Evolutionary conservation across 305 asterid genomes (phyloP), one percentile per base, ranked within the genome.

Genomic region (Galium porrigens): DNA sequence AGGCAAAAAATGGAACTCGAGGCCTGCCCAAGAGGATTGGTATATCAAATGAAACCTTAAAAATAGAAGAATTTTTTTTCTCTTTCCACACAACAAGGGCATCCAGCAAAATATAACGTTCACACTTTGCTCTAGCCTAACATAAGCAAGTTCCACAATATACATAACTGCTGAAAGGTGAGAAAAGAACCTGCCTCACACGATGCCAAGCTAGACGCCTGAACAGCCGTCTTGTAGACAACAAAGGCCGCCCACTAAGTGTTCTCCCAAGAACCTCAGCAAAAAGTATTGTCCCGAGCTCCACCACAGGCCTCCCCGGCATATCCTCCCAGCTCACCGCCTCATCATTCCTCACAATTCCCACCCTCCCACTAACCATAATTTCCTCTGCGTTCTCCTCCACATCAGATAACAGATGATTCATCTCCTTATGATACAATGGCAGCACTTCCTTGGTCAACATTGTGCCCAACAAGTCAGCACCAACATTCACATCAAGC

Each of bases 101-200:
- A 22, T 27, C 29, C 29, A 27, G 30, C 30, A 27, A 27, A 27
- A 0, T 27, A 27, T 27, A 27, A 27, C 30, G 30, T 27, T 27
- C 36, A 17, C 37, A 33, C 67, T 30, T 30, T 32, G n/a, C 41
- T 32, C 63, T 10, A 56, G 41, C 22, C 2, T 30, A 53, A 22
- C 0, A 33, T 58, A 52, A 46, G 46, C 15, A 66, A 30, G 53
- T 15, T 61, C 27, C 46, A 51, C 29, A 32, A 1, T 60, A 2
- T 32, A 14, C 68, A 57, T 7, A 52, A 18, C 2, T 39, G 11
- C 27, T 42, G 67, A 53, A 63, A 72, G 77, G 88, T 57, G 80
- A 78, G 89, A 78, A 76, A 85, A 83, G 78, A 74, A 88, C 96
- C 96, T 91, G 96, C 96, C 98, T 88, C 90, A 88, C 95, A 73